Evolutionary conservation across 768 basidiomycete species (phyloP), one percentile per base, ranked within the genome.

Genomic region (Termitomyces sp.): DNA sequence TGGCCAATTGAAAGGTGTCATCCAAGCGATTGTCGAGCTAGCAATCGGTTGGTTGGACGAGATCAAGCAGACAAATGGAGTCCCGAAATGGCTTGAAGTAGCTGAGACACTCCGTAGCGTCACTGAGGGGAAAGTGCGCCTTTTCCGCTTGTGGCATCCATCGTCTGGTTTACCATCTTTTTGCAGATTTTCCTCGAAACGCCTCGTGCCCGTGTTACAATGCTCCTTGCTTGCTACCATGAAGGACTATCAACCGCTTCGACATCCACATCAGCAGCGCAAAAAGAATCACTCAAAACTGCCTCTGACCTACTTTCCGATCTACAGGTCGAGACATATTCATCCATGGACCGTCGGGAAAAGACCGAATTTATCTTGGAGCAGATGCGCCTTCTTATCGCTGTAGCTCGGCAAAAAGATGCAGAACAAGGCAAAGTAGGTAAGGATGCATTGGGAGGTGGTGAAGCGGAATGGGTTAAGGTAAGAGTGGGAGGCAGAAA

Each of bases 301-400:
- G 94, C 97, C 6, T 94, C 92, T 0, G 97, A 98, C 61, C 75
- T 98, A 30, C 79, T 98, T 59, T 88, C 88, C 23, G 97, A 99
- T 57, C 83, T 99, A 2, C 95, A 98, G 75, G 95, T 99, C 40
- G 97, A 99, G 73, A 98, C 97, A 1, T 99, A 98, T 69, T 98
- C 95, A 14, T 94, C 92, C 6, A 98, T 99, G 97, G 93, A 98
- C 61, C 86, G 94, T 58, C 76, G 90, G 66, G 97, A 99, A 72
- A 99, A 99, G 79, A 97, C 94, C 4, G 94, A 98, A 69, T 98
- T 99, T 66, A 91, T 99, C 62, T 74, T 98, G 44, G 96, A 98
- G 71, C 97, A 98, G 71, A 98, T 99, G 94, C 80, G 97, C 56
- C 70, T 98, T 50, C 76, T 95, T 65, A 83, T 91, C 50, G 78